phyloP scores from a whole-genome alignment of 2,329 filamentous ascomycete species.

The Colletotrichum lindemuthianum region DNA sequence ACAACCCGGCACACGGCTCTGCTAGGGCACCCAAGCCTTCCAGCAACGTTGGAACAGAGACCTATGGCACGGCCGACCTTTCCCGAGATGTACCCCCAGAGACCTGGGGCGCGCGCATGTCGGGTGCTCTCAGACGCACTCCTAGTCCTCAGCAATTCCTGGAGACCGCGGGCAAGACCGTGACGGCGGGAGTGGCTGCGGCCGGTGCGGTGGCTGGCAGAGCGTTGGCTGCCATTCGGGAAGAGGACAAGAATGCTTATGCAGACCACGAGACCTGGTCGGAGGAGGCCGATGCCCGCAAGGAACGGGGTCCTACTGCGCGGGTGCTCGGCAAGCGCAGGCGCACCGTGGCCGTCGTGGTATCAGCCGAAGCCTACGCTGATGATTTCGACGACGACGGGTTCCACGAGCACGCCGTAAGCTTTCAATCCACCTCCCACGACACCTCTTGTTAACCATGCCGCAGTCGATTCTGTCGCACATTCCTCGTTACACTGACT shows the following conservation, averaged over 20 bases:
- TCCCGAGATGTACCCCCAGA: slow-evolving; percentile 46
- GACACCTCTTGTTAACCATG: slow-evolving; percentile 24
- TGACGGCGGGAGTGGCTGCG: slow-evolving; percentile 83
- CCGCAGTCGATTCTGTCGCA: slow-evolving; percentile 85
- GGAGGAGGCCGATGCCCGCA: slow-evolving; percentile 82
- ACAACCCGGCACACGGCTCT: slow-evolving; percentile 61
- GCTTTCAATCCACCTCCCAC: slow-evolving; percentile 45
- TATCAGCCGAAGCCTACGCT: slow-evolving; percentile 78
- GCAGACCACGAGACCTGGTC: slow-evolving; percentile 92
- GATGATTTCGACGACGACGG: slow-evolving; percentile 68
- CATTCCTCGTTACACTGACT: slow-evolving; percentile 81
- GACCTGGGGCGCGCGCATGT: slow-evolving; percentile 81
- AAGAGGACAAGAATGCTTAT: slow-evolving; percentile 83
- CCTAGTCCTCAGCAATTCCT: slow-evolving; percentile 90
- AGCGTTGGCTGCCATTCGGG: slow-evolving; percentile 82
- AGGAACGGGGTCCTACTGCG: slow-evolving; percentile 52
- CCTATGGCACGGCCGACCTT: slow-evolving; percentile 52
- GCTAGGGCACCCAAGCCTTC: slow-evolving; percentile 48
- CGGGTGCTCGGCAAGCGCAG: slow-evolving; percentile 59
- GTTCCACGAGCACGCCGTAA: slow-evolving; percentile 83
- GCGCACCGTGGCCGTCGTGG: slow-evolving; percentile 87
- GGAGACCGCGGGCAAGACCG: slow-evolving; percentile 82
- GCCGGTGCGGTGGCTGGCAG: slow-evolving; percentile 85
- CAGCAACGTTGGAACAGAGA: slow-evolving; percentile 52
- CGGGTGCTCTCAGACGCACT: slow-evolving; percentile 81